Evolutionary conservation across 768 basidiomycete genomes (phyloP), one percentile per base, ranked within the genome.

Genomic region (Agaricus sinodeliciosus): DNA sequence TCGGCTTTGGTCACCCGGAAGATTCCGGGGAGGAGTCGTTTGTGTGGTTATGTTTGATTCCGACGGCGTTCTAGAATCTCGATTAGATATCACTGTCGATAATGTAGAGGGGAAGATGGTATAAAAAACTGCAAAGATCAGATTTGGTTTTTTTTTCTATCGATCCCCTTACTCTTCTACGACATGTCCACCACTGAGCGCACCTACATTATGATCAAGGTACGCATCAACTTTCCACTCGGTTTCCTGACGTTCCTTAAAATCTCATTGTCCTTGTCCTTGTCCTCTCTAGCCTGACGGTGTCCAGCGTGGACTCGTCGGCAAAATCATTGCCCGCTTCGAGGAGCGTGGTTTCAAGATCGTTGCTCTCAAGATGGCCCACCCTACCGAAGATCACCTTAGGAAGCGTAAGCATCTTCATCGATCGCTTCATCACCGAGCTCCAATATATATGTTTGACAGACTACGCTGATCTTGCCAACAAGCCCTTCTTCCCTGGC

Each of bases 151-250:
- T 56, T n/a, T 48, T 55, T 57, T 57, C 36, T 53, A 37, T 56
- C 36, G 41, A 54, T 60, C 56, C 55, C 59, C 49, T 62, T 22
- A n/a, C n/a, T 61, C 60, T 57, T 52, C 50, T 48, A 54, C 55
- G 69, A 61, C 67, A 88, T 87, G 87, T 85, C 90, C 61, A 70
- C 72, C 67, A 63, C 59, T 49, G 94, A 97, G 69, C 92, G 91
- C 71, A 95, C 94, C 71, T 97, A 95, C 78, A 98, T 98, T 79
- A 97, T 97, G 95, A 81, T 98, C 86, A 99, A 97, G 93, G 91
- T 85, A 36, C 28, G 19, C 25, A 7, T 39, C 15, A 28, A 28
- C 35, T 31, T 42, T 54, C 52, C 47, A 48, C 41, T 48, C 39
- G 50, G 43, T 37, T 35, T 64, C 61, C 12, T 18, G 18, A 18